Evolutionary conservation across 2,329 filamentous ascomycete species (phyloP).

Genomic region (Fusarium mundagurra): DNA sequence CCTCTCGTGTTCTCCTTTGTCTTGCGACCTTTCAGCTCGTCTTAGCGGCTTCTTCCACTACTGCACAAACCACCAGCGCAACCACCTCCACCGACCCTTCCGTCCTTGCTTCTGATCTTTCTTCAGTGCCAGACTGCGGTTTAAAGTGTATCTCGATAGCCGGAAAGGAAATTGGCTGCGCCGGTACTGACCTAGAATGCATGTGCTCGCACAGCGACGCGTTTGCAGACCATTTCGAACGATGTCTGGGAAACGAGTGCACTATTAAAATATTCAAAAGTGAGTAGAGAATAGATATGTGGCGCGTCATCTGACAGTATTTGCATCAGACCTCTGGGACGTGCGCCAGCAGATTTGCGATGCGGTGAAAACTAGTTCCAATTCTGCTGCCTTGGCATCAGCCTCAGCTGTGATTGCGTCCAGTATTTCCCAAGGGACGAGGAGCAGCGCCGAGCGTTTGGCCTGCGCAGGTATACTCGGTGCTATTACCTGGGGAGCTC

Average conservation of each 20-base stretch:
- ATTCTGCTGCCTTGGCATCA: not conserved
- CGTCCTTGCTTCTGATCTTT: not conserved
- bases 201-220: not conserved
- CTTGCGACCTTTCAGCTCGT: not conserved
- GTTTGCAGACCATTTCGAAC: not conserved
- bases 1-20: not conserved
- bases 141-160: not conserved
- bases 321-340: not conserved
- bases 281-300: not conserved
- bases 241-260: not conserved
- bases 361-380: not conserved
- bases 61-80: not conserved
- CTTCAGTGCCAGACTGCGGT: not conserved
- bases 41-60: not conserved
- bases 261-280: not conserved
- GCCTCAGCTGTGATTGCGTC: not conserved
- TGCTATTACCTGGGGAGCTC: not conserved
- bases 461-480: accelerated
- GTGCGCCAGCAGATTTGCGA: not conserved
- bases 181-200: not conserved
- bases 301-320: not conserved
- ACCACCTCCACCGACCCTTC: not conserved
- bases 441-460: not conserved
- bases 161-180: not conserved
- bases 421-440: not conserved